Evolutionary conservation across 176 grass and related monocot genomes (phyloP).

Genomic region (Triticum timopheevii): DNA sequence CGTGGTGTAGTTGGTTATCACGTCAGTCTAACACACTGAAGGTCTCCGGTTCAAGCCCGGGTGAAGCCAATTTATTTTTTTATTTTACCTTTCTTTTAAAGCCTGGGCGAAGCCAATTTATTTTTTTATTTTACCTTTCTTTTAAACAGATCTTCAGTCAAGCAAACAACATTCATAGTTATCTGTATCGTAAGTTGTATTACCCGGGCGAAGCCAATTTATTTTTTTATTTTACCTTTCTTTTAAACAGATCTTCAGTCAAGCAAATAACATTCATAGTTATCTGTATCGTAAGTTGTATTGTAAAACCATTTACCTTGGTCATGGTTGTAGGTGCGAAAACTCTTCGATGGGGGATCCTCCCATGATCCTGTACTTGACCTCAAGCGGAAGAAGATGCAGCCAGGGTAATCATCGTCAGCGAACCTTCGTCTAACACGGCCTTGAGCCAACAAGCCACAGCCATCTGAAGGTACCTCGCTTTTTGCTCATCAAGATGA

Average conservation of each 20-base stretch:
- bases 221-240: neutral
- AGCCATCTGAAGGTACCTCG: neutral
- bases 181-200: no score
- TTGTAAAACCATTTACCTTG: constrained; percentile 23
- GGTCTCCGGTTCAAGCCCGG: constrained; percentile 93
- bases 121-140: neutral
- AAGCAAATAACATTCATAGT: neutral
- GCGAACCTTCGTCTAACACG: neutral
- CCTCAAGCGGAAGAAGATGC: no score
- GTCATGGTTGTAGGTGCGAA: neutral
- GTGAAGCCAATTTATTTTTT: constrained; percentile 48
- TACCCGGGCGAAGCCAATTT: constrained; percentile 72
- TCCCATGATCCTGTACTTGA: neutral
- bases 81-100: constrained; percentile 6
- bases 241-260: neutral
- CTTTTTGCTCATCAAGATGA: neutral
- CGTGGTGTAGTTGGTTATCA: constrained; percentile 99
- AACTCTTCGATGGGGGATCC: neutral
- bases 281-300: neutral
- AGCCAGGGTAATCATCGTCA: no score
- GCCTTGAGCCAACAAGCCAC: neutral
- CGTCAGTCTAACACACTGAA: constrained; percentile 99
- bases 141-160: no score
- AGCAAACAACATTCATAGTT: no score
- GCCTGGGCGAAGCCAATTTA: constrained; percentile 66